Conservation (phyloP, 2,329 filamentous ascomycete species). For the Dactylonectria estremocensis region DNA sequence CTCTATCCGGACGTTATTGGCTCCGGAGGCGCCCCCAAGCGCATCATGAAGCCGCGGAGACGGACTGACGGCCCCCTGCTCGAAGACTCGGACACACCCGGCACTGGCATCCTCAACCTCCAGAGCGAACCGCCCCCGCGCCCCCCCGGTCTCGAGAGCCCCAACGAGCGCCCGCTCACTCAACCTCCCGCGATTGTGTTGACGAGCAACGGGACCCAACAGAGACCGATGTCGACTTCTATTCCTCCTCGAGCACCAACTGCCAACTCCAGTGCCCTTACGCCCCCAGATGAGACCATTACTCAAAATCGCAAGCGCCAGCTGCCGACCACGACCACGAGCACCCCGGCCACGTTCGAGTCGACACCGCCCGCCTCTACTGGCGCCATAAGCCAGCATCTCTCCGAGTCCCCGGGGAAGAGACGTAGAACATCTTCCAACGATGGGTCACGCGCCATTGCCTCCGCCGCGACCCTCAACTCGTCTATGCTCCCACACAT, state of each 20-base stretch:
- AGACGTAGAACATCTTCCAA: constrained; percentile 52
- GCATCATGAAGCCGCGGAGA: constrained; percentile 70
- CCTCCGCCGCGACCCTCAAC: constrained; percentile 43
- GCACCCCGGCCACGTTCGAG: constrained; percentile 39
- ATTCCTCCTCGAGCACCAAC: constrained; percentile 59
- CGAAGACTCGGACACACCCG: constrained; percentile 65
- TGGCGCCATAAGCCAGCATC: constrained; percentile 42
- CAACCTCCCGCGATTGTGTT: constrained; percentile 50
- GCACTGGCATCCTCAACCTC: constrained; percentile 63
- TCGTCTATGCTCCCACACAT: constrained; percentile 49
- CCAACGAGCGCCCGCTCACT: constrained; percentile 46
- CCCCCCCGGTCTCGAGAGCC: constrained; percentile 44
- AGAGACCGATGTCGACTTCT: constrained; percentile 50
- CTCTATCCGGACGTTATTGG: constrained; percentile 73
- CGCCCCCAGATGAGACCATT: constrained; percentile 68
- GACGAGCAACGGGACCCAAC: constrained; percentile 41
- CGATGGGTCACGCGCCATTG: constrained; percentile 46
- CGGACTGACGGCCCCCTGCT: constrained; percentile 62
- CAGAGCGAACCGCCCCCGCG: constrained; percentile 53
- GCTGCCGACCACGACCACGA: constrained; percentile 43
- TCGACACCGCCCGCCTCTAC: constrained; percentile 41
- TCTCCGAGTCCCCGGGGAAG: constrained; percentile 53
- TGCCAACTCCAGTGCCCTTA: constrained; percentile 63
- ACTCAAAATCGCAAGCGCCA: constrained; percentile 62
- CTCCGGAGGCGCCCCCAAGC: constrained; percentile 72